These are phyloP conservation scores for Venturia nashicola DNA, from an alignment of 2,329 filamentous ascomycete genomes.

Conservation along the genomic window DNA sequence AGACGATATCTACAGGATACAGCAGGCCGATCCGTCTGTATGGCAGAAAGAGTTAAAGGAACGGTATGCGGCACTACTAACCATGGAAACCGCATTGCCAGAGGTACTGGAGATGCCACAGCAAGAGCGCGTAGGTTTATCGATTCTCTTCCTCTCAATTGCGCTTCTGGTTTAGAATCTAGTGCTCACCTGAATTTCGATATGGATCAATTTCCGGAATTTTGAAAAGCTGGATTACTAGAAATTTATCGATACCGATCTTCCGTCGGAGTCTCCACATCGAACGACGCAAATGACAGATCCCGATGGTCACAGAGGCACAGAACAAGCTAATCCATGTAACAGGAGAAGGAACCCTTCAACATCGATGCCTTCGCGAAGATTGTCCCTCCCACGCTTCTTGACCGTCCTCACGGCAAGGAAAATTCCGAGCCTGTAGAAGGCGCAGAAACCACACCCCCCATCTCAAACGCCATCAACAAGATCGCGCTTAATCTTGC, in stretches of 20 bases:
- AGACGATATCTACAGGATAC: slow-evolving; percentile 52
- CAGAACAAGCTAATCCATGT: too few relatives aligned
- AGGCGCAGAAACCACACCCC: not conserved
- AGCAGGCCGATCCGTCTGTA: slow-evolving; percentile 24
- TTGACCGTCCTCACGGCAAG: not conserved
- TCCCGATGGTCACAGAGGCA: too few relatives aligned
- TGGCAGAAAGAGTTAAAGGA: slow-evolving; percentile 25
- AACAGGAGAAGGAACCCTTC: not conserved
- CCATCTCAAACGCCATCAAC: slow-evolving; percentile 10
- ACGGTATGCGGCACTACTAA: slow-evolving; percentile 27
- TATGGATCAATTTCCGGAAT: too few relatives aligned
- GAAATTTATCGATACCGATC: too few relatives aligned
- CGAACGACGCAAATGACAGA: too few relatives aligned
- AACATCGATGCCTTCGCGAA: slow-evolving; percentile 6
- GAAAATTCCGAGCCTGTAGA: not conserved
- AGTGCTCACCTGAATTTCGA: too few relatives aligned
- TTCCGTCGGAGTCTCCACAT: too few relatives aligned
- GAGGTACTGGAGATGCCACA: not conserved
- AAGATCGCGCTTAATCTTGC: slow-evolving; percentile 20
- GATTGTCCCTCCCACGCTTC: not conserved
- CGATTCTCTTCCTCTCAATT: too few relatives aligned
- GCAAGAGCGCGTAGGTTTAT: not conserved
- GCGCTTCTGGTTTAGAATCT: too few relatives aligned
- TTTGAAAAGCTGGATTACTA: too few relatives aligned
- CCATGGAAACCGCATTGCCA: slow-evolving; percentile 22